Conservation (phyloP, 31 red algal genomes). For the Pterothamnion heteromorphum region DNA sequence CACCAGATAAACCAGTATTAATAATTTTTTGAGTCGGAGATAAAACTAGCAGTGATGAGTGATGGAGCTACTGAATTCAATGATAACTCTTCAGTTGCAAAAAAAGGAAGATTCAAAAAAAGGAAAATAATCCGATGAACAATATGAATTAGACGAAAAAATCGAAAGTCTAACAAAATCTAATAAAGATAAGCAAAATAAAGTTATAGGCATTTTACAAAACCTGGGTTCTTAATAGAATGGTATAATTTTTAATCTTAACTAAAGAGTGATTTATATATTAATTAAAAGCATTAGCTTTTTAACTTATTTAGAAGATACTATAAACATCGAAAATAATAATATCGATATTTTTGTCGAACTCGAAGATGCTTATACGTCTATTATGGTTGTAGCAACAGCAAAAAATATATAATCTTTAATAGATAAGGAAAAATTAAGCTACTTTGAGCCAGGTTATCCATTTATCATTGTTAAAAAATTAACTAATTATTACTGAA, state of each 20-base stretch:
- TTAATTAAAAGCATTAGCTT: not conserved
- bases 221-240: too few species aligned
- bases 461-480: not conserved
- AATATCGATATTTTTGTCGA: not conserved
- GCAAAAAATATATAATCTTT: not conserved
- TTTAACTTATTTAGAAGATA: not conserved
- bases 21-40: too few species aligned
- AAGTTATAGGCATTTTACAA: too few species aligned
- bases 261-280: not conserved
- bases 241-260: not conserved
- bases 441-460: not conserved
- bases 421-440: not conserved
- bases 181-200: not conserved
- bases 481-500: not conserved
- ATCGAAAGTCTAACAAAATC: not conserved
- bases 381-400: not conserved
- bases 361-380: not conserved
- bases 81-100: not conserved
- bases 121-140: not conserved
- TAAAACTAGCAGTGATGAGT: too few species aligned
- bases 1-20: too few species aligned
- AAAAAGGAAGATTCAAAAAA: not conserved
- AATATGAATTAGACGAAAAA: not conserved
- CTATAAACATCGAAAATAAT: not conserved
- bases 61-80: too few species aligned